phyloP scores from a whole-genome alignment of 2,329 filamentous ascomycete genomes.

The Trichoderma koningiopsis region DNA sequence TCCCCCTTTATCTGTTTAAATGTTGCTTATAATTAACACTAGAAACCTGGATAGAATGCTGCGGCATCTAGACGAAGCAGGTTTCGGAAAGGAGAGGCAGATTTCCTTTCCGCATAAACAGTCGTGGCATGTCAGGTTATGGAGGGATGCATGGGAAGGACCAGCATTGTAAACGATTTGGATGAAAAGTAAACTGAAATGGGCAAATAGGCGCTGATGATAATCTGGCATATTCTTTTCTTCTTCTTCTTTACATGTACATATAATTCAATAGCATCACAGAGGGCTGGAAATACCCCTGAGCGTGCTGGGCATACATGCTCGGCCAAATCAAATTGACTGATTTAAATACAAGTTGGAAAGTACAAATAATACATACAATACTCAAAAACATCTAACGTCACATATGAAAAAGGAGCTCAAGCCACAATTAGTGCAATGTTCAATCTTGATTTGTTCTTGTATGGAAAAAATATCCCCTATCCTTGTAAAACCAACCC shows the following conservation, averaged over 20 bases:
- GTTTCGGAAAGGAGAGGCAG: constrained; percentile 86
- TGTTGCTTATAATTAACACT: background rate
- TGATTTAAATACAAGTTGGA: background rate
- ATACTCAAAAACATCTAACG: background rate
- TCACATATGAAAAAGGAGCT: no score
- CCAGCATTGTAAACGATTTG: constrained; percentile 54
- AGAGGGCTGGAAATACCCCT: constrained; percentile 12
- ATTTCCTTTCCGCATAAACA: constrained; percentile 91
- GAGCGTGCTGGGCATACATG: background rate
- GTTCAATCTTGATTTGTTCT: constrained; percentile 8
- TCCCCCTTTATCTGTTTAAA: no score
- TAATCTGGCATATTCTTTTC: background rate
- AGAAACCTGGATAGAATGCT: constrained; percentile 32
- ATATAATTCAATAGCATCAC: background rate
- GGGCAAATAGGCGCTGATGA: background rate
- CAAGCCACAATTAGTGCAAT: no score
- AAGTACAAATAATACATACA: background rate
- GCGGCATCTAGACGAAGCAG: constrained; percentile 68
- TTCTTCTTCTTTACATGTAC: background rate
- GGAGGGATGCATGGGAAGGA: constrained; percentile 77
- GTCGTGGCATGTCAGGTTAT: constrained; percentile 79
- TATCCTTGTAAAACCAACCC: constrained; percentile 2
- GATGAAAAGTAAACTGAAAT: background rate
- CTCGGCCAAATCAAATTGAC: background rate
- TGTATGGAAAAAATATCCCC: constrained; percentile 1